Evolutionary conservation across 192 early-diverging fungal species (phyloP).

Genomic region (Geosiphon pyriformis): DNA sequence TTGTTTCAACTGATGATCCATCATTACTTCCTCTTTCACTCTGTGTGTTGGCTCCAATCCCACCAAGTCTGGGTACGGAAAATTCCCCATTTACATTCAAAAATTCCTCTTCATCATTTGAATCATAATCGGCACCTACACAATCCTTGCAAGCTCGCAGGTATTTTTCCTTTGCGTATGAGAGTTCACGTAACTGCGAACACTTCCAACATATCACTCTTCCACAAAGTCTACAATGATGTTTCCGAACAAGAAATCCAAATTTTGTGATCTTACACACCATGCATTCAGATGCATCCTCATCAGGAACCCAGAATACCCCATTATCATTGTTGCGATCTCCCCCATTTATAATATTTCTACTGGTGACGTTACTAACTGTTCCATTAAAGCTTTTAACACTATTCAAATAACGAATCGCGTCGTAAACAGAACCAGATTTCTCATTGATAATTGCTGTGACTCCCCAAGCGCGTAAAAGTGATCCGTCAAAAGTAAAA

Average conservation of each 20-base stretch:
- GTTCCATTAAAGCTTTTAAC: not conserved
- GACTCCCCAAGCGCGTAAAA: not conserved
- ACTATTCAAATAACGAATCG: not conserved
- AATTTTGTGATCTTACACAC: slow-evolving; percentile 31
- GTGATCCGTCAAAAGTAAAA: not conserved
- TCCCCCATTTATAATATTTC: not conserved
- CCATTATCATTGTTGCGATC: slow-evolving; percentile 5
- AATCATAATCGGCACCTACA: not conserved
- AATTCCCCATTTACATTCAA: not conserved
- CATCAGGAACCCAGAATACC: slow-evolving; percentile 31
- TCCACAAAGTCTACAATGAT: slow-evolving; percentile 69
- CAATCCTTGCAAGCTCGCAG: not conserved
- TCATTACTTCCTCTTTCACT: not conserved
- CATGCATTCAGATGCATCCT: slow-evolving; percentile 35
- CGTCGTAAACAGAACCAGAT: not conserved
- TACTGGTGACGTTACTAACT: not conserved
- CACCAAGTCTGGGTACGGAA: not conserved
- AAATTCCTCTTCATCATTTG: not conserved
- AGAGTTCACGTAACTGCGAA: slow-evolving; percentile 28
- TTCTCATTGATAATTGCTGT: not conserved
- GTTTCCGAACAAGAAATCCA: slow-evolving; percentile 44
- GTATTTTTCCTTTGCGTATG: not conserved
- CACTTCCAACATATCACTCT: slow-evolving; percentile 56
- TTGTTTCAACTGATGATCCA: not conserved
- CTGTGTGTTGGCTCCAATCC: not conserved